Evolutionary conservation across 2,329 filamentous ascomycete genomes (phyloP).

Genomic region (Cordyceps farinosa): DNA sequence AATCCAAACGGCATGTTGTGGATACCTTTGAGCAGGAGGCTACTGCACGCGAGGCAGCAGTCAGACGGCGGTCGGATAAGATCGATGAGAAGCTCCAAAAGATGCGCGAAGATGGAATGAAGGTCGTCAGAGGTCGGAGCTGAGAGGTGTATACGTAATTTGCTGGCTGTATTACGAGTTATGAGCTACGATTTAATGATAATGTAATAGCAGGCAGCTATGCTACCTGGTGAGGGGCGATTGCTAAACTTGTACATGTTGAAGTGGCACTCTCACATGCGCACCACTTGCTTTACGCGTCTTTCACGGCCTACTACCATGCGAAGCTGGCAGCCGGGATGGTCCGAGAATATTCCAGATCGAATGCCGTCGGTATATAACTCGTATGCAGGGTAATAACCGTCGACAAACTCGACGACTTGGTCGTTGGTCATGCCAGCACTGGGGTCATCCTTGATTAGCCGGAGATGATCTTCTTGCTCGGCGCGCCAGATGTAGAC

Average conservation of each 20-base stretch:
- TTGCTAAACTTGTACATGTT: neutral
- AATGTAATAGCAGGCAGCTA: neutral
- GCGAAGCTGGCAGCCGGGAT: conserved; percentile 54
- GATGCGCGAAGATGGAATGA: conserved; percentile 54
- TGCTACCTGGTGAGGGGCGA: neutral
- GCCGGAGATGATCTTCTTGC: conserved; percentile 70
- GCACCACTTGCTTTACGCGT: conserved; percentile 53
- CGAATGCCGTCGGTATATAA: conserved; percentile 60
- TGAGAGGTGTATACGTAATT: neutral
- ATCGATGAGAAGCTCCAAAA: conserved; percentile 53
- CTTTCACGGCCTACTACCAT: conserved; percentile 59
- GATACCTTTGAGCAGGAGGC: conserved; percentile 53
- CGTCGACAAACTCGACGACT: conserved; percentile 69
- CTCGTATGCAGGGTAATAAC: conserved; percentile 70
- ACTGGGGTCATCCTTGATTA: conserved; percentile 51
- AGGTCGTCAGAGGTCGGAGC: conserved; percentile 48
- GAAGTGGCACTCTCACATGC: conserved; percentile 36
- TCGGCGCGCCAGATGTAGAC: conserved; percentile 83
- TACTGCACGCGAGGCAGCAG: conserved; percentile 50
- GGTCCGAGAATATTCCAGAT: conserved; percentile 50
- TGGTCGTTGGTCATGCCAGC: conserved; percentile 79
- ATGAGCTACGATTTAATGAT: conserved; percentile 16
- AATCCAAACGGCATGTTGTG: conserved; percentile 47
- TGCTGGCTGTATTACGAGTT: conserved; percentile 4
- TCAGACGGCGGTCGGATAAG: conserved; percentile 49